phyloP scores from a whole-genome alignment of 2,329 filamentous ascomycete species.

The Botryosphaeria dothidea region DNA sequence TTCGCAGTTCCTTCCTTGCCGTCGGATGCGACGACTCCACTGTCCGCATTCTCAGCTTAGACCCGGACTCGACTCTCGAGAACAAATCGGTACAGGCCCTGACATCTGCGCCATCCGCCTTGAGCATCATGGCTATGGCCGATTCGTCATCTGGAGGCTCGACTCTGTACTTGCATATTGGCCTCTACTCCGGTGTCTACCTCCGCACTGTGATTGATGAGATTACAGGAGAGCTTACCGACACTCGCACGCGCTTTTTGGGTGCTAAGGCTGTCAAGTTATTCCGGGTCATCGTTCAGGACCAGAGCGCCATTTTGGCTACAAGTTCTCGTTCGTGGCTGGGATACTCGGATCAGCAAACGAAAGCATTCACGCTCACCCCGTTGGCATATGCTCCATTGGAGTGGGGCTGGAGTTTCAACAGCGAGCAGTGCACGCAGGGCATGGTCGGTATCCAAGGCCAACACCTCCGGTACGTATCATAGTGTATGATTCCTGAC shows the following conservation, averaged over 20 bases:
- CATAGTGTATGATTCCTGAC: background rate
- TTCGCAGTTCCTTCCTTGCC: conserved; percentile 88
- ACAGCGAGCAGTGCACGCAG: conserved; percentile 89
- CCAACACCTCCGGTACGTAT: conserved; percentile 76
- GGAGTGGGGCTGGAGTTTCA: conserved; percentile 96
- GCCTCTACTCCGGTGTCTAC: conserved; percentile 92
- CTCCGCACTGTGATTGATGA: conserved; percentile 93
- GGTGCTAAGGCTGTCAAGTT: conserved; percentile 88
- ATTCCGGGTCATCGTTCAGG: conserved; percentile 86
- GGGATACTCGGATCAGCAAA: conserved; percentile 86
- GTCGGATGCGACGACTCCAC: conserved; percentile 97
- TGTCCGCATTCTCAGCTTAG: conserved; percentile 86
- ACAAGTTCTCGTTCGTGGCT: conserved; percentile 95
- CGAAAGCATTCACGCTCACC: conserved; percentile 86
- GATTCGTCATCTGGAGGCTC: conserved; percentile 88
- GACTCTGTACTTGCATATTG: conserved; percentile 93
- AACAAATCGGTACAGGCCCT: conserved; percentile 93
- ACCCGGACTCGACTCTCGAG: conserved; percentile 86
- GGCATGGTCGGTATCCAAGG: conserved; percentile 93
- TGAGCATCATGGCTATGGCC: conserved; percentile 93
- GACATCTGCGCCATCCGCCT: conserved; percentile 82
- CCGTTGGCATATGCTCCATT: conserved; percentile 85
- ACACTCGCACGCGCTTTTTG: conserved; percentile 91
- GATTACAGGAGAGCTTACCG: conserved; percentile 90
- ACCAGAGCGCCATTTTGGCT: conserved; percentile 81